Evolutionary conservation across 2,329 filamentous ascomycete species (phyloP), one percentile per base, ranked within the genome.

Genomic region (Aphanoascus verrucosus): DNA sequence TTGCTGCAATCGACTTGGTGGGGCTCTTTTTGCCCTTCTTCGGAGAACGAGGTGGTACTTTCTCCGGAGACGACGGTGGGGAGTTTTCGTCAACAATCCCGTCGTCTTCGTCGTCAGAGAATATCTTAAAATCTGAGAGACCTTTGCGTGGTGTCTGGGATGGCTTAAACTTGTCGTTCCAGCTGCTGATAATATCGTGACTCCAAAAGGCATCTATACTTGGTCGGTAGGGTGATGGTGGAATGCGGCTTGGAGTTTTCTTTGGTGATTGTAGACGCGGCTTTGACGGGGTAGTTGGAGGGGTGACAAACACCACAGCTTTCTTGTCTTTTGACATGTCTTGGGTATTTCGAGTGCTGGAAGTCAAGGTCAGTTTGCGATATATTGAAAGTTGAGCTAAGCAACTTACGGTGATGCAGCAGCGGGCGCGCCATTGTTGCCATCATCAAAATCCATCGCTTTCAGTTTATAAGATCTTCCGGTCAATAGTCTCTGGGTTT

Each of bases 121-220:
- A 72, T 60, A 58, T 67, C 60, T 51, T 55, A 52, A 61, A 64
- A 11, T 50, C 57, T 44, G 54, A 49, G 12, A 47, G 19, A 9
- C 43, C 23, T 28, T 53, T 48, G 6, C 57, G 55, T 4, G 59
- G 49, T 1, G 55, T 52, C 31, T 59, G 60, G 20, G 61, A 51
- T 59, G 78, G 79, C 37, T 67, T 70, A 61, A 77, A 72, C 37
- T 73, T 68, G 43, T 80, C 77, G 54, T 76, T 74, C 77, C 77
- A 80, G 32, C 74, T 68, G 58, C 77, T 77, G 54, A 77, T 72
- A 19, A 69, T 62, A 28, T 74, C 71, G 55, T 74, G 72, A 55
- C 70, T 73, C 77, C 77, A 80, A 61, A 80, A 80, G 0, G 69
- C 73, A 59, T 80, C 77, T 23, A 73, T 67, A 56, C 71, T 77